Evolutionary conservation across 805 yeast genomes (phyloP), one percentile per base, ranked within the genome.

Genomic region (Schwanniomyces pseudopolymorphus): DNA sequence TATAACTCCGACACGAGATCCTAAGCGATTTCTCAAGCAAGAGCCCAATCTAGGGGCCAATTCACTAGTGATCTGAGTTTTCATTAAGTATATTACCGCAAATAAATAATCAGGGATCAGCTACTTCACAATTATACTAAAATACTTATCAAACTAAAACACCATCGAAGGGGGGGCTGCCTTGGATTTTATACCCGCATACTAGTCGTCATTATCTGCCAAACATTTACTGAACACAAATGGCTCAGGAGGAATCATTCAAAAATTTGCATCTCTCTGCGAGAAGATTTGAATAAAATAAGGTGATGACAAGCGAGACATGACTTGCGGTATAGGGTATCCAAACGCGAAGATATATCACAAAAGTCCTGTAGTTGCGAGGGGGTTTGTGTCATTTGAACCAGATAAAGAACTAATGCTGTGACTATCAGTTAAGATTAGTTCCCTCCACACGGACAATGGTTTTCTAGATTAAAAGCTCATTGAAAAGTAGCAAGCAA

Each of bases 181-280:
- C 20, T 31, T 31, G 35, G 35, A 26, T 31, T 31, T 31, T 31
- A 31, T 31, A 31, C 35, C 35, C 35, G 35, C 35, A 31, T 10
- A 17, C 20, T 31, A 14, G 13, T 31, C 35, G 35, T 31, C 35
- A 31, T 31, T 31, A 31, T 31, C 35, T 14, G 16, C 35, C 35
- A 31, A 27, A 17, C 8, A 8, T 31, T 14, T 7, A 14, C 19
- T 14, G 9, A 4, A 14, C 35, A 31, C 20, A 31, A 14, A 17
- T 26, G 42, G 33, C 42, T 17, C 38, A 14, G 35, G 11, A 44
- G 47, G 39, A 42, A 44, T 44, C 43, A 21, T 24, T 26, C 33
- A 28, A 21, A 31, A 21, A 38, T 44, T 44, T 44, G 47, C 47
- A 44, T 39, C 47, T 40, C 43, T 25, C 17, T 27, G 43, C 43